Base-by-base conservation (phyloP, 2,329 filamentous ascomycete genomes). In the Colletotrichum tanaceti region DNA sequence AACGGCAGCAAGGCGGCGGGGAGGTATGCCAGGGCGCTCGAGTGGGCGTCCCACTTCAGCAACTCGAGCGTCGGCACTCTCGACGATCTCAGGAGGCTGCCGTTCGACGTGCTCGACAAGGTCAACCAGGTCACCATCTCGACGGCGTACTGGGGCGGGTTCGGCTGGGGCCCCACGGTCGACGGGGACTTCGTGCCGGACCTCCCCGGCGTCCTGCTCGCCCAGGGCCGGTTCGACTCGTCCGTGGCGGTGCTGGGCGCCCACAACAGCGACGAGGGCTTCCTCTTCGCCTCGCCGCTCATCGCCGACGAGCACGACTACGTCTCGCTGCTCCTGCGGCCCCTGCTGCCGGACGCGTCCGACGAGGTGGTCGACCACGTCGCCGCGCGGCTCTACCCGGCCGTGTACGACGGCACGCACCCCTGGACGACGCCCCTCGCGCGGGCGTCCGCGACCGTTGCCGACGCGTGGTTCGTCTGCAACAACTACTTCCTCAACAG, bases 231-330 rank as follows among this genome's bases (percentile, higher is more conserved):
- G 2, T 72, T 46, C 32, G 52, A 69, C 2, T 38, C 53, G 14
- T 43, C 28, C 10, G 60, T 71, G 11, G 14, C 46, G 2, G 28
- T 74, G 7, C 65, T 74, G 57, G 49, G 70, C 14, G 71, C 73
- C 5, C 70, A 84, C 73, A 86, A 84, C 67, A 83, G 83, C 4
- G 81, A 87, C 71, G 85, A 88, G 77, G 84, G 82, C 5, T 73
- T 77, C 16, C 67, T 70, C 2, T 86, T 86, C 68, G 79, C 80
- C 5, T 81, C 81, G 0, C 78, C 80, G 43, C 79, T 79, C 50
- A 82, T 86, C 54, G 77, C 73, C 3, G 83, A 80, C 0, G 76
- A 71, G 79, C 4, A 52, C 16, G 24, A 20, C 9, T 52, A 35
- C 16, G 13, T 52, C 9, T n/a, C 49, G 1, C 35, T 28, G 4